Evolutionary conservation across 1,139 yeast genomes (phyloP).

Genomic region (Candida labiduridarum): DNA sequence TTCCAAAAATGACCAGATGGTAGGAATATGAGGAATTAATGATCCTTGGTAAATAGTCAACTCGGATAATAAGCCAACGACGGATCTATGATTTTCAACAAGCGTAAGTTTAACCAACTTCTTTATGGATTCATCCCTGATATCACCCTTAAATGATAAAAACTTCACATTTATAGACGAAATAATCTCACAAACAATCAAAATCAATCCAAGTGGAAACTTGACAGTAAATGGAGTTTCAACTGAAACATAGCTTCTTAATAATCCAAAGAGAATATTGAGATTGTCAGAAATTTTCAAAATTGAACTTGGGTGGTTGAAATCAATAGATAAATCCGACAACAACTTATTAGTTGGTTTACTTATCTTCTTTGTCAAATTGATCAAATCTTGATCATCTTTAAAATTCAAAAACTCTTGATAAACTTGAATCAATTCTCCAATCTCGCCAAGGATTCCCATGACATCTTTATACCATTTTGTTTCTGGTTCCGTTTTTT

Average conservation of each 20-base stretch:
- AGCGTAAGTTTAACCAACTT: slow-evolving; percentile 44
- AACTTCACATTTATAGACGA: slow-evolving; percentile 56
- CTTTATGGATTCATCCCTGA: slow-evolving; percentile 53
- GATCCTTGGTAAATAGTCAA: slow-evolving; percentile 49
- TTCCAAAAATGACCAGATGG: slow-evolving; percentile 55
- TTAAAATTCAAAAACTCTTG: slow-evolving; percentile 57
- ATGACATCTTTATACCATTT: slow-evolving; percentile 50
- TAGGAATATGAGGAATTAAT: slow-evolving; percentile 49
- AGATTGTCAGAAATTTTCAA: slow-evolving; percentile 54
- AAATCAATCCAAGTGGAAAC: slow-evolving; percentile 60
- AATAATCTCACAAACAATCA: slow-evolving; percentile 52
- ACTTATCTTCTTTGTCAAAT: slow-evolving; percentile 38
- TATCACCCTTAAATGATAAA: slow-evolving; percentile 57
- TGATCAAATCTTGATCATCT: slow-evolving; percentile 51
- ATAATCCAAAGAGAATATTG: slow-evolving; percentile 44
- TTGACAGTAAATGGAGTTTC: slow-evolving; percentile 50
- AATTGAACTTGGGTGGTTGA: slow-evolving; percentile 54
- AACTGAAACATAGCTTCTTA: slow-evolving; percentile 46
- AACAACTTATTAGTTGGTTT: slow-evolving; percentile 13
- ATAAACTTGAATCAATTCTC: slow-evolving; percentile 55
- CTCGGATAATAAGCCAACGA: slow-evolving; percentile 41
- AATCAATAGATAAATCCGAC: slow-evolving; percentile 50
- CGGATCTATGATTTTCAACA: slow-evolving; percentile 43
- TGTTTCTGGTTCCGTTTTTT: slow-evolving; percentile 52
- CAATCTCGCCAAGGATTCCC: slow-evolving; percentile 46